phyloP scores from a whole-genome alignment of 2,329 filamentous ascomycete genomes.

The Hymenoscyphus occultus region DNA sequence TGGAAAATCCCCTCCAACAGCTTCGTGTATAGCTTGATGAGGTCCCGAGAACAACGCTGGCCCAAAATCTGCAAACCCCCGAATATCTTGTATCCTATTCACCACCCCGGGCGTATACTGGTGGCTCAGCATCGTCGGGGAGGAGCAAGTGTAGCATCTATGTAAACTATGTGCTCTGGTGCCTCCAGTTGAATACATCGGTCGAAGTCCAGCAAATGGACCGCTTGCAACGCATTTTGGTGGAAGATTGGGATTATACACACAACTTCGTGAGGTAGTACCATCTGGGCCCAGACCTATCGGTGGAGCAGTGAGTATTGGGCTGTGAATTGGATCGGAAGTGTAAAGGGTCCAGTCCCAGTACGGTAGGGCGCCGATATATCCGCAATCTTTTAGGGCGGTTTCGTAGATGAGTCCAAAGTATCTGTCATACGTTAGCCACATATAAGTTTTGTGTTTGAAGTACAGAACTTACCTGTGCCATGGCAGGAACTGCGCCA shows the following conservation, averaged over 20 bases:
- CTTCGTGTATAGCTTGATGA: conserved; percentile 11
- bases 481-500: conserved; percentile 38
- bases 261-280: conserved; percentile 10
- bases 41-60: conserved; percentile 6
- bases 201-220: conserved; percentile 10
- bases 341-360: conserved; percentile 7
- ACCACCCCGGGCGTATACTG: conserved; percentile 2
- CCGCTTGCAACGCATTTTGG: conserved; percentile 9
- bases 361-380: conserved; percentile 11
- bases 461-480: conserved; percentile 37
- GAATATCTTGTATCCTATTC: neutral
- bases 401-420: conserved; percentile 33
- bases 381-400: conserved; percentile 24
- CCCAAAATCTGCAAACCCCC: neutral
- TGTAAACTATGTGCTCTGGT: conserved; percentile 1
- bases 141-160: conserved; percentile 10
- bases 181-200: conserved; percentile 1
- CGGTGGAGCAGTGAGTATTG: neutral
- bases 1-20: conserved; percentile 11
- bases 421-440: neutral
- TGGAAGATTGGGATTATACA: neutral
- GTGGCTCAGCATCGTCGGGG: conserved; percentile 7
- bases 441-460: neutral
- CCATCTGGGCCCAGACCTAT: conserved; percentile 13
- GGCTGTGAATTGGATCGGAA: conserved; percentile 6